Evolutionary conservation across 2,329 filamentous ascomycete species (phyloP).

Genomic region (Diplodia scrobiculata): DNA sequence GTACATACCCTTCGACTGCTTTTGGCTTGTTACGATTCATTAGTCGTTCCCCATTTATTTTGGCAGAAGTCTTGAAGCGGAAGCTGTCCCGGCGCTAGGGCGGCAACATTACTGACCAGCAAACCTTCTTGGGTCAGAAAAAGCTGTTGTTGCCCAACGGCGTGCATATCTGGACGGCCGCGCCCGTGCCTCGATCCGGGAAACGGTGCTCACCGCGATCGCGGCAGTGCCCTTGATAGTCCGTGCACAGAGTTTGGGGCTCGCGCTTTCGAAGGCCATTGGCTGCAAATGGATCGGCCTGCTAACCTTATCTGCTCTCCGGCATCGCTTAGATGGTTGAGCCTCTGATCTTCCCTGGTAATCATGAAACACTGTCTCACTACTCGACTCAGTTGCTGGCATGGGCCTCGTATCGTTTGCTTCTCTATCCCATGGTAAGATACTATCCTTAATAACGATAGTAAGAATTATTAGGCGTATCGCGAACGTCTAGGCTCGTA

Average conservation of each 20-base stretch:
- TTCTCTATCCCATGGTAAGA: not conserved
- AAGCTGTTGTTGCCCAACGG: not conserved
- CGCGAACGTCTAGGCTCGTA: no score
- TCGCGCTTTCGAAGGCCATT: not conserved
- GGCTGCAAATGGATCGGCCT: not conserved
- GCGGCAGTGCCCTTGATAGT: not conserved
- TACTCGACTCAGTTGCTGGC: not conserved
- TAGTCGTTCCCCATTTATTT: not conserved
- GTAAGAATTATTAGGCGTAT: no score
- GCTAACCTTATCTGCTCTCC: not conserved
- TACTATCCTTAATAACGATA: no score
- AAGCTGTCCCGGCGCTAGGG: not conserved
- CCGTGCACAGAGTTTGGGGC: constrained; percentile 4
- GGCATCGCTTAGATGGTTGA: not conserved
- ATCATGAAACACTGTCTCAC: not conserved
- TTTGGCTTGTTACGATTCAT: not conserved
- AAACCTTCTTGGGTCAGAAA: not conserved
- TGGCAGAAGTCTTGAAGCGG: not conserved
- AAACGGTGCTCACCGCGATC: not conserved
- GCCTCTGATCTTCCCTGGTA: not conserved
- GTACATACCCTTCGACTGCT: no score
- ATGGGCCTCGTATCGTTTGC: not conserved
- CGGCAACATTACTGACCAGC: not conserved
- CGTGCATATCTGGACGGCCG: not conserved
- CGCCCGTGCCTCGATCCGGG: not conserved